These are phyloP conservation scores for Begonia masoniana DNA, from an alignment of 306 rosid genomes.

Conservation along the genomic window DNA sequence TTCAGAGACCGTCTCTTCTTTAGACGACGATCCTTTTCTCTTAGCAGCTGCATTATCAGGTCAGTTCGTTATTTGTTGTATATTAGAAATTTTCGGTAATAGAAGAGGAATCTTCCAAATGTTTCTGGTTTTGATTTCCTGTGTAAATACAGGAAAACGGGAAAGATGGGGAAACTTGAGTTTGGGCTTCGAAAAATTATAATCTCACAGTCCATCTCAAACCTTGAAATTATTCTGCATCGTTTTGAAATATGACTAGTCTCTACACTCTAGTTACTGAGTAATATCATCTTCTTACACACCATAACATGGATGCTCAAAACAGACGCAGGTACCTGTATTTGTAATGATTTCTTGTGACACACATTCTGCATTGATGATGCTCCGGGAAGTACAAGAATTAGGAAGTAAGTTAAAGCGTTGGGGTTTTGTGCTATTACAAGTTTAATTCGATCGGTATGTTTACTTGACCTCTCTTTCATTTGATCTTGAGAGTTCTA, in stretches of 20 bases:
- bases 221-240: too few relatives aligned
- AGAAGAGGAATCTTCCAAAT: not conserved
- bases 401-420: constrained; percentile 12
- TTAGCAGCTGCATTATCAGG: constrained; percentile 19
- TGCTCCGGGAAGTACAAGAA: constrained; percentile 10
- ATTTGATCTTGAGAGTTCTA: not conserved
- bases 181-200: too few relatives aligned
- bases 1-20: constrained; percentile 5
- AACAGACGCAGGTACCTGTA: constrained; percentile 14
- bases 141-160: too few relatives aligned
- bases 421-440: too few relatives aligned
- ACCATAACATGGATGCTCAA: constrained; percentile 16
- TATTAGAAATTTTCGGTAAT: constrained; percentile 8
- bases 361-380: constrained; percentile 11
- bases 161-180: too few relatives aligned
- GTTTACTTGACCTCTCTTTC: not conserved
- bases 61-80: not conserved
- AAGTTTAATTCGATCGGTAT: not conserved
- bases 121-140: too few relatives aligned
- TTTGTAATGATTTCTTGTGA: constrained; percentile 22
- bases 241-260: too few relatives aligned
- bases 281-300: too few relatives aligned
- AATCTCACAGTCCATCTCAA: too few relatives aligned
- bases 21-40: constrained; percentile 6
- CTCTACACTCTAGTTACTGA: too few relatives aligned